phyloP scores from a whole-genome alignment of 2,329 filamentous ascomycete species.

The Alternaria sp. region DNA sequence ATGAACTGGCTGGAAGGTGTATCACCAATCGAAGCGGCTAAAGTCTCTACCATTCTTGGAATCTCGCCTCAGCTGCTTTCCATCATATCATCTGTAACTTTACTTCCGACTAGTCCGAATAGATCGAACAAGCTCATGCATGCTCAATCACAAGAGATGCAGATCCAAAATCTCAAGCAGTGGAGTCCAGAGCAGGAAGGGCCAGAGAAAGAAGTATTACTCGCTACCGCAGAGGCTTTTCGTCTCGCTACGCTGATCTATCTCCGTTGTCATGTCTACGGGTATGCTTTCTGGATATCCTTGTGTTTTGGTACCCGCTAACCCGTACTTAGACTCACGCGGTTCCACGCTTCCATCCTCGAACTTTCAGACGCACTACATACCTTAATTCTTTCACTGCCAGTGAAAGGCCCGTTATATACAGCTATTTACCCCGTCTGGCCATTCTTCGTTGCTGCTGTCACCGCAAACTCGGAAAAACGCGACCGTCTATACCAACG shows the following conservation, averaged over 20 bases:
- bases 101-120: slow-evolving; percentile 26
- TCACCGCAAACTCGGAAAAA: slow-evolving; percentile 44
- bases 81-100: slow-evolving; percentile 42
- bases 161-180: slow-evolving; percentile 39
- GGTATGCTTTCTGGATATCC: slow-evolving; percentile 24
- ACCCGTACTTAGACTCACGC: slow-evolving; percentile 34
- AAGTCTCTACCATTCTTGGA: slow-evolving; percentile 36
- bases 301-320: not conserved
- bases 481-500: slow-evolving; percentile 43
- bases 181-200: slow-evolving; percentile 38
- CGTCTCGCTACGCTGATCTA: slow-evolving; percentile 46
- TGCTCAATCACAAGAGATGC: slow-evolving; percentile 36
- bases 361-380: slow-evolving; percentile 40
- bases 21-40: slow-evolving; percentile 31
- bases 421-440: slow-evolving; percentile 46
- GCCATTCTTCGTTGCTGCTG: slow-evolving; percentile 46
- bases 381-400: slow-evolving; percentile 36
- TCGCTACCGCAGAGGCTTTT: slow-evolving; percentile 43
- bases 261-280: slow-evolving; percentile 42
- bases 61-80: slow-evolving; percentile 43
- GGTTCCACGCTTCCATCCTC: slow-evolving; percentile 42
- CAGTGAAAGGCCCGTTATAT: slow-evolving; percentile 44
- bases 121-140: slow-evolving; percentile 32
- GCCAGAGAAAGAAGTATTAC: slow-evolving; percentile 34
- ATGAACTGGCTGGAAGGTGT: slow-evolving; percentile 36